phyloP scores from a whole-genome alignment of 1,139 yeast genomes.

The Tardiomyces digboiensis region DNA sequence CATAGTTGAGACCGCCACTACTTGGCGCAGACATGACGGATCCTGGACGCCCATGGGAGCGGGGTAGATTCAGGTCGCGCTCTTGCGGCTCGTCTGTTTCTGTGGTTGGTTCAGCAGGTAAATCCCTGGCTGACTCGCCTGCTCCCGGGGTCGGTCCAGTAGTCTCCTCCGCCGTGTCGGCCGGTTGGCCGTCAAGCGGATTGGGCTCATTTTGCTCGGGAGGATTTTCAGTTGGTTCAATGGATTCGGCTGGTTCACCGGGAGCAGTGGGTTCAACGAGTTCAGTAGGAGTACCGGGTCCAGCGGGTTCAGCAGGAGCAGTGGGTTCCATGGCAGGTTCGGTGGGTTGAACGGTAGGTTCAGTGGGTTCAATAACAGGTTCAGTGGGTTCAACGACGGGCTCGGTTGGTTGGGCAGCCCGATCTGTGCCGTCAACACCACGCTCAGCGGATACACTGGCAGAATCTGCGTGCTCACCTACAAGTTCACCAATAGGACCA shows the following conservation, averaged over 20 bases:
- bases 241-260: neutral
- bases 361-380: neutral
- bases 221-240: too few species aligned
- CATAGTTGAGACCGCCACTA: neutral
- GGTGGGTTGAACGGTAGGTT: neutral
- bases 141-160: too few species aligned
- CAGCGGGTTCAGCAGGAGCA: neutral
- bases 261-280: neutral
- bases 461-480: neutral
- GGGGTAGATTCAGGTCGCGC: neutral
- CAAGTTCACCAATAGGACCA: neutral
- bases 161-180: too few species aligned
- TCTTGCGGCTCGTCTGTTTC: neutral
- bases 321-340: neutral
- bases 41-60: neutral
- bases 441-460: neutral
- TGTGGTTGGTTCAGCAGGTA: too few species aligned
- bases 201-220: too few species aligned
- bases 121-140: neutral
- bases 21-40: neutral
- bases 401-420: neutral
- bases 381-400: neutral
- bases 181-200: too few species aligned
- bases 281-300: neutral
- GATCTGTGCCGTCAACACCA: neutral